A percentile compares a stretch with the other conserved stretches of the same genome.
Evolutionary conservation across 139 green algal species (phyloP).

Genomic region (Limnomonas spitsbergensis): DNA sequence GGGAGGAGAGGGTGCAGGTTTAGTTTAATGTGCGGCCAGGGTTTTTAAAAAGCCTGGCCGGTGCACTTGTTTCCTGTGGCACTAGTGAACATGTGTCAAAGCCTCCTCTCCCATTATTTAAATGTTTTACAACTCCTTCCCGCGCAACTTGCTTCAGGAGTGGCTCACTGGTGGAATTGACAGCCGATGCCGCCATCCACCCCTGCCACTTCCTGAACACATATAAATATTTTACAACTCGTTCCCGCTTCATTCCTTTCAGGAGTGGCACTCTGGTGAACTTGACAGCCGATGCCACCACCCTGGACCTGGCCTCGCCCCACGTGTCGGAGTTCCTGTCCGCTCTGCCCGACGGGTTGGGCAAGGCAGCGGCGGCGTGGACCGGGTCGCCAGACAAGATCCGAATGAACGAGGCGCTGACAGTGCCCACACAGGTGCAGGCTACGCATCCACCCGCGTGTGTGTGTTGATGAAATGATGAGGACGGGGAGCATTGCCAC

Average conservation of each 20-base stretch:
- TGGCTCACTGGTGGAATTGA: no score
- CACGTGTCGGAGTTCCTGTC: slow-evolving; percentile 74
- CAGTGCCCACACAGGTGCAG: slow-evolving; percentile 87
- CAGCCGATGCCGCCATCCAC: no score
- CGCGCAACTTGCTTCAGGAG: no score
- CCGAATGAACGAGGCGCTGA: slow-evolving; percentile 80
- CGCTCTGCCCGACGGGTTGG: slow-evolving; percentile 58
- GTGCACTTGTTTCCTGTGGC: neutral
- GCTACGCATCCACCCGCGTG: no score
- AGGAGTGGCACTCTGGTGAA: slow-evolving; percentile 85
- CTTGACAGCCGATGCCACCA: slow-evolving; percentile 84
- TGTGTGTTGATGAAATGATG: no score
- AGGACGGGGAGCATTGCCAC: no score
- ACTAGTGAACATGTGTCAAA: neutral
- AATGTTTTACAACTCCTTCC: no score
- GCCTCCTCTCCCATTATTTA: no score
- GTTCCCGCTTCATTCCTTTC: neutral
- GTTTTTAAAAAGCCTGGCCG: neutral
- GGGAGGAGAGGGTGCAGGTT: neutral
- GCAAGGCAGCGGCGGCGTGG: neutral
- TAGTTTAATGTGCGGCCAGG: no score
- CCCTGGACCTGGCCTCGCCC: slow-evolving; percentile 58
- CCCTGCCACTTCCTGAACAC: no score
- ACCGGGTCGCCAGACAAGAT: slow-evolving; percentile 54
- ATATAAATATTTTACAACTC: slow-evolving; percentile 1